Evolutionary conservation across 441 rosid species (phyloP), one percentile per base, ranked within the genome.

Genomic region (Eutrema salsugineum): DNA sequence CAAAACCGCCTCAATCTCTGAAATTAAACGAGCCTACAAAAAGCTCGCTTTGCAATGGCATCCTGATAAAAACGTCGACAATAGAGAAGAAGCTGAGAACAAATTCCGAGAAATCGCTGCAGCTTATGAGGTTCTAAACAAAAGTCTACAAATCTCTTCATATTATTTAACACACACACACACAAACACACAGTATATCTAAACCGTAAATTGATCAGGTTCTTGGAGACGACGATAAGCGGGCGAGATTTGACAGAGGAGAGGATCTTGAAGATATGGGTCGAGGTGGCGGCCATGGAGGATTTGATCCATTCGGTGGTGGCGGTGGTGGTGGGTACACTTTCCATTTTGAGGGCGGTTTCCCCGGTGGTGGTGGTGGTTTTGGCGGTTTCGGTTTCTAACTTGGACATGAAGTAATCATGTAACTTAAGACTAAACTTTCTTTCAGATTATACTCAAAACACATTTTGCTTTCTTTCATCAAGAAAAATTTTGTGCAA

Each of bases 21-120:
- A 95, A 68, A 93, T 95, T 17, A 95, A 95, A 78, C 80, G 84
- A 50, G 99, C 98, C 19, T 93, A 95, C 82, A 93, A 95, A 85
- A 95, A 93, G 83, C 97, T 93, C 16, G 99, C 97, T 70, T 61
- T 95, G 66, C 90, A 91, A 63, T 95, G 99, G 99, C 99, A 95
- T 79, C 99, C 99, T 0, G 99, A 95, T 79, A 95, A 95, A 81
- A 95, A 95, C 60, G 98, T 89, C 3, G 89, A 78, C 24, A 93
- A 88, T 20, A 82, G 97, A 85, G 97, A 93, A 86, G 98, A 85
- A 81, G 97, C 99, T 61, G 98, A 95, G 83, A 83, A 83, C 71
- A 86, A 87, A 64, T 95, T 95, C 79, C 82, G 80, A 68, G 97
- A 95, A 64, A 88, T 95, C 47, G 99, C 99, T 57, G 97, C 94